phyloP scores from a whole-genome alignment of 1,284 basidiomycete species.

The Pseudozyma thailandica region DNA sequence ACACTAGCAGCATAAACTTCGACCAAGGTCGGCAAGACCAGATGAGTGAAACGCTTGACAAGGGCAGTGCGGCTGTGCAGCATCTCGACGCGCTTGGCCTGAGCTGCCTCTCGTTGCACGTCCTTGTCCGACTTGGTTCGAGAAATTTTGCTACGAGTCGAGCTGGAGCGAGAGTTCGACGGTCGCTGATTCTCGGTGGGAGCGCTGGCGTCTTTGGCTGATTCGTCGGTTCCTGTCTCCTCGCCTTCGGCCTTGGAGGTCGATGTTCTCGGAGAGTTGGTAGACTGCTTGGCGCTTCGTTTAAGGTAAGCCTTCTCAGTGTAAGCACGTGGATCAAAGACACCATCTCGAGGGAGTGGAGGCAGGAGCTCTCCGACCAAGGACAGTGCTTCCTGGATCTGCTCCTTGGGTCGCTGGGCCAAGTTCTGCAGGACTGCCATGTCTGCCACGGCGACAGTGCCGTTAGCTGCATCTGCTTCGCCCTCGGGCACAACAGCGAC shows the following conservation, averaged over 20 bases:
- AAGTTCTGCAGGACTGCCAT: constrained; percentile 98
- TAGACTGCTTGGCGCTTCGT: constrained; percentile 23
- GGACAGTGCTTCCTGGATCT: constrained; percentile 64
- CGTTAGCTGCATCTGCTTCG: constrained; percentile 12
- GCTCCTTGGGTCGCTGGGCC: constrained; percentile 91
- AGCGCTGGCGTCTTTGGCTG: neutral
- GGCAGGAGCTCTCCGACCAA: constrained; percentile 63
- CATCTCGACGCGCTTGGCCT: constrained; percentile 56
- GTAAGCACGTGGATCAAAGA: constrained; percentile 89
- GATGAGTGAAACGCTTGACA: constrained; percentile 61
- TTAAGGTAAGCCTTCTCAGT: constrained; percentile 81
- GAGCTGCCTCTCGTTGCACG: constrained; percentile 49
- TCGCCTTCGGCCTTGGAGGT: constrained; percentile 8
- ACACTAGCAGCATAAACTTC: constrained; percentile 65
- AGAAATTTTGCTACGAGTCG: constrained; percentile 16
- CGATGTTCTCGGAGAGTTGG: neutral
- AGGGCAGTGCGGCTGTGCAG: constrained; percentile 52
- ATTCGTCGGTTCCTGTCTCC: constrained; percentile 4
- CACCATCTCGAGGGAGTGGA: constrained; percentile 76
- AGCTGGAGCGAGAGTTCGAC: constrained; percentile 20
- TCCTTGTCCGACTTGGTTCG: constrained; percentile 53
- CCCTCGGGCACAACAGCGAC: constrained; percentile 42
- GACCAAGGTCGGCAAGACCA: constrained; percentile 63
- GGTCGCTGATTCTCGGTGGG: constrained; percentile 8
- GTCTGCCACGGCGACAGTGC: constrained; percentile 71